Base-by-base conservation (phyloP, 2,329 filamentous ascomycete genomes). In the Apiospora phragmitis region DNA sequence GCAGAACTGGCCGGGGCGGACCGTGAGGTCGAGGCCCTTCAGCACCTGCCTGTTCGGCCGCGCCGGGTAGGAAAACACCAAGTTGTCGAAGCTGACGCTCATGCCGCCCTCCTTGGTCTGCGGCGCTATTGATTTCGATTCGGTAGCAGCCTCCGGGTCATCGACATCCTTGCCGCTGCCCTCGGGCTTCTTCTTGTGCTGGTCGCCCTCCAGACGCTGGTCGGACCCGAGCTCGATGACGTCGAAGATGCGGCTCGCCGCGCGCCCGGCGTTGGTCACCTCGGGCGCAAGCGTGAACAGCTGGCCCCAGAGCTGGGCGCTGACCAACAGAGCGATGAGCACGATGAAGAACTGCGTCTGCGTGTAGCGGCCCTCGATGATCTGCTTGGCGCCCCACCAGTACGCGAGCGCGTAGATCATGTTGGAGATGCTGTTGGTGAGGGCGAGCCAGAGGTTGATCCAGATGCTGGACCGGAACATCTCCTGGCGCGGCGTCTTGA, bases 341-440 rank as follows among this genome's bases (percentile, higher is more conserved):
- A 94, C 91, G 75, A 93, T 92, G 79, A 94, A 90, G 81, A 94
- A 94, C n/a, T 92, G 87, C 42, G 90, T 88, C 59, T 87, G 88
- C 3, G 82, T 85, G 74, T 92, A 92, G 70, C 88, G 82, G 5
- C 92, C 92, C 55, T 86, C 84, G 68, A 90, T 87, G 71, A 94
- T 93, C 73, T 90, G 89, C 75, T 89, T 91, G 0, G 92, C 87
- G 4, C 92, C 92, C 92, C 92, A 95, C 91, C 92, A 95, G 80
- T 94, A 94, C 0, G 92, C 91, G 69, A 95, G 87, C 0, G 92
- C 91, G 76, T 94, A 93, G 35, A 94, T 88, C 68, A 93, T 85
- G 76, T 91, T 92, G 26, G 90, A 88, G 12, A 87, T 83, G 73
- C 86, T 87, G 77, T 90, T 88, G 21, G 89, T 85, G 45, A 91